Evolutionary conservation across 192 early-diverging fungal genomes (phyloP), one percentile per base, ranked within the genome.

Genomic region (Lobulomyces angularis): DNA sequence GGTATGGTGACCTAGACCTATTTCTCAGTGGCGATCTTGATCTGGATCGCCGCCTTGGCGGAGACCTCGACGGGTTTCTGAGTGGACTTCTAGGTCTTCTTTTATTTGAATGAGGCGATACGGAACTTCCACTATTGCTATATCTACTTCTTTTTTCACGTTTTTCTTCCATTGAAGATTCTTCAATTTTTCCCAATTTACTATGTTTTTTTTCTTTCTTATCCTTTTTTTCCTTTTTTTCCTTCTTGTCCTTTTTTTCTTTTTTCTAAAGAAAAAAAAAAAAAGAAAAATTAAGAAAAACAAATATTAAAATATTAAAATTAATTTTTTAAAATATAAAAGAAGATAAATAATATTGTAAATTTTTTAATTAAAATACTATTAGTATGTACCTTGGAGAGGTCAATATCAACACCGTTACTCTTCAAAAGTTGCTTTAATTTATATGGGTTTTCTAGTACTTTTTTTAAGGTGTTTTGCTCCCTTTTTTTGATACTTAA

Each of bases 401-500:
- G n/a, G n/a, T n/a, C n/a, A n/a, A n/a, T 29, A n/a, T 43, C 56
- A 12, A 37, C 42, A 27, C 56, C 48, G 45, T 67, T 51, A 21
- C 8, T n/a, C 11, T 17, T 62, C 53, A 60, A 65, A 12, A 74
- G 50, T 22, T 65, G 53, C 39, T 77, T 86, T 44, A 81, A 50
- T 29, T 65, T 52, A 21, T 79, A 41, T 8, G 84, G 83, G 43
- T 87, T 87, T 33, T 69, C 73, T 39, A 85, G 59, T 46, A 85
- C 68, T 2, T 71, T 55, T 43, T 89, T 74, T 35, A 93, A 58
- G 14, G 78, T 71, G 5, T 64, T 77, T 43, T 90, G 88, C 53
- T 97, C 87, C 24, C 80, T 64, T 41, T 79, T 67, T 54, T 89
- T 88, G 45, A 97, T 95, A 8, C 75, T 74, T 16, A 90, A 57